Percentiles rank a stretch among this genome's conserved stretches.
These are phyloP conservation scores for Tetraselmis striata DNA, from an alignment of 139 green algal species.

Conservation along the genomic window DNA sequence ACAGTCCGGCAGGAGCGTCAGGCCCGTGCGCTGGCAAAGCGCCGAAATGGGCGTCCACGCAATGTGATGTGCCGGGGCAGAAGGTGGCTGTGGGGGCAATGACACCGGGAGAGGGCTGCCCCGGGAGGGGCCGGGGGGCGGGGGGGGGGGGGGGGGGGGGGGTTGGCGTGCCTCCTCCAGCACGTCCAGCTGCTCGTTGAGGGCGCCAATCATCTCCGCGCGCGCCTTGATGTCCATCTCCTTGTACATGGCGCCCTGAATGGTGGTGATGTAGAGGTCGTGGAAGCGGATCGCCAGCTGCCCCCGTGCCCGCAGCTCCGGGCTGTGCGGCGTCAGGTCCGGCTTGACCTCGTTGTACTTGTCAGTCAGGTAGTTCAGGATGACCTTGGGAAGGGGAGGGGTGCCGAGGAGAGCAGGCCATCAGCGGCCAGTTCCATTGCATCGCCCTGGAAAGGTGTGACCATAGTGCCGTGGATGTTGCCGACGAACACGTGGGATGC, in stretches of 20 bases:
- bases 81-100: too few species aligned
- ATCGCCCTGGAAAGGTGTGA: too few species aligned
- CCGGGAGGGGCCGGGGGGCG: too few species aligned
- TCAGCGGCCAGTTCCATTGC: neutral
- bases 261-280: slow-evolving; percentile 64
- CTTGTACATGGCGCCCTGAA: slow-evolving; percentile 62
- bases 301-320: slow-evolving; percentile 36
- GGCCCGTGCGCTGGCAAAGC: too few species aligned
- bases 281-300: slow-evolving; percentile 45
- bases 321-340: slow-evolving; percentile 36
- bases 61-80: too few species aligned
- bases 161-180: slow-evolving; percentile 41
- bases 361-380: slow-evolving; percentile 66
- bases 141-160: too few species aligned
- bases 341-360: slow-evolving; percentile 38
- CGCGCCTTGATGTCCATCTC: slow-evolving; percentile 47
- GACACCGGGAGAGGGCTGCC: too few species aligned
- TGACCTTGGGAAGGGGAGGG: slow-evolving; percentile 43
- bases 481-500: too few species aligned
- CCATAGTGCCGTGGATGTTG: too few species aligned
- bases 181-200: slow-evolving; percentile 57
- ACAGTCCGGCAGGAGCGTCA: too few species aligned
- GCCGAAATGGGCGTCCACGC: too few species aligned
- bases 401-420: neutral
- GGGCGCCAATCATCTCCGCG: slow-evolving; percentile 34